Evolutionary conservation across 257 asterid genomes (phyloP), one percentile per base, ranked within the genome.

Genomic region (Echites panduratus): DNA sequence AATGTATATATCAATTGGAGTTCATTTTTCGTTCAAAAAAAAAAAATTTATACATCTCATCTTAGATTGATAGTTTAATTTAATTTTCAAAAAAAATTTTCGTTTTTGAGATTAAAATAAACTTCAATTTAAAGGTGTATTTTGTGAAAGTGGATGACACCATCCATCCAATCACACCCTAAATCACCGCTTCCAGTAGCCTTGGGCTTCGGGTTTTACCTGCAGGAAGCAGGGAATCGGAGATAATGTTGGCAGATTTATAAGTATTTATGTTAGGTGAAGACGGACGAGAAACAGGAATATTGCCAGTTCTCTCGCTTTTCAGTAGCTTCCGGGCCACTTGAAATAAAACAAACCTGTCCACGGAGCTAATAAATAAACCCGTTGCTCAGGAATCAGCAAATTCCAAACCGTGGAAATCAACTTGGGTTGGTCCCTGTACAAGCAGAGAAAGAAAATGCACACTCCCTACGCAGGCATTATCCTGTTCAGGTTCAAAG

Each of bases 401-500:
- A 16, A 49, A 32, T 61, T 43, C n/a, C n/a, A n/a, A n/a, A n/a
- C n/a, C n/a, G n/a, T n/a, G n/a, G n/a, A n/a, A n/a, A n/a, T n/a
- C 80, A 72, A 82, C 80, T 84, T 75, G 38, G 38, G 38, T 73
- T 83, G 32, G 20, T 76, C 81, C 95, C 96, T 89, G 93, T 77
- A 83, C 79, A 88, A 77, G 67, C 77, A 87, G 72, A 82, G 66
- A 87, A 75, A 84, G 71, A 77, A 81, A 75, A 79, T 52, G 98
- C 97, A 92, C 96, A 58, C 97, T 92, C 97, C 98, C 96, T 90
- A 85, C 96, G 98, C 98, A 92, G 97, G 97, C 73, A 90, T 92
- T 86, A 90, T 82, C 98, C 98, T 83, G 96, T 84, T 92, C 96
- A 92, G 97, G 97, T 92, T 79, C 97, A 80, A 90, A 90, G 98